phyloP scores from a whole-genome alignment of 257 asterid genomes.

The Plantago ovata region DNA sequence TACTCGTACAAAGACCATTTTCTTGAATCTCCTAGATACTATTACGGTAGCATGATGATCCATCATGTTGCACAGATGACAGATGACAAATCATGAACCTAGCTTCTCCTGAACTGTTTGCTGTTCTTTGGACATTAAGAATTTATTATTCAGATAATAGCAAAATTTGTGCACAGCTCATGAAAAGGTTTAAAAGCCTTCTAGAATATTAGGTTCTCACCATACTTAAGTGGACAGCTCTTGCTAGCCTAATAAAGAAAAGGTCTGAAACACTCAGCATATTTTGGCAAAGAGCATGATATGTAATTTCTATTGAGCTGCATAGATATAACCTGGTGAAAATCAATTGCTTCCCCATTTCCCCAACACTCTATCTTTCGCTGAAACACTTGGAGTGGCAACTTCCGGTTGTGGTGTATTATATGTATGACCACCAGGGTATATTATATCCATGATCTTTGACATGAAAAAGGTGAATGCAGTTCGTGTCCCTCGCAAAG shows the following conservation, averaged over 20 bases:
- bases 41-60: too few species aligned
- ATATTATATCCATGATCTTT: slow-evolving; percentile 32
- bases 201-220: slow-evolving; percentile 7
- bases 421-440: slow-evolving; percentile 24
- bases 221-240: neutral
- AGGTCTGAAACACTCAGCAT: neutral
- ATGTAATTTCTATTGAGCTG: neutral
- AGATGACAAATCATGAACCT: too few species aligned
- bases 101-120: too few species aligned
- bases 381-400: slow-evolving; percentile 42
- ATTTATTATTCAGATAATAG: neutral
- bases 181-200: slow-evolving; percentile 1
- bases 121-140: too few species aligned
- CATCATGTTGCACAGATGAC: too few species aligned
- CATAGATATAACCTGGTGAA: slow-evolving; percentile 18
- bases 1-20: too few species aligned
- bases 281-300: slow-evolving; percentile 1
- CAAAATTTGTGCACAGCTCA: neutral
- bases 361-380: slow-evolving; percentile 63
- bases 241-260: slow-evolving; percentile 3
- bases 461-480: slow-evolving; percentile 44
- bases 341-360: slow-evolving; percentile 80
- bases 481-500: slow-evolving; percentile 65
- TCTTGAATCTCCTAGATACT: too few species aligned
- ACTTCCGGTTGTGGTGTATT: slow-evolving; percentile 40